Base-by-base conservation (phyloP, 2,329 filamentous ascomycete species). In the Ceratocystis harringtonii region DNA sequence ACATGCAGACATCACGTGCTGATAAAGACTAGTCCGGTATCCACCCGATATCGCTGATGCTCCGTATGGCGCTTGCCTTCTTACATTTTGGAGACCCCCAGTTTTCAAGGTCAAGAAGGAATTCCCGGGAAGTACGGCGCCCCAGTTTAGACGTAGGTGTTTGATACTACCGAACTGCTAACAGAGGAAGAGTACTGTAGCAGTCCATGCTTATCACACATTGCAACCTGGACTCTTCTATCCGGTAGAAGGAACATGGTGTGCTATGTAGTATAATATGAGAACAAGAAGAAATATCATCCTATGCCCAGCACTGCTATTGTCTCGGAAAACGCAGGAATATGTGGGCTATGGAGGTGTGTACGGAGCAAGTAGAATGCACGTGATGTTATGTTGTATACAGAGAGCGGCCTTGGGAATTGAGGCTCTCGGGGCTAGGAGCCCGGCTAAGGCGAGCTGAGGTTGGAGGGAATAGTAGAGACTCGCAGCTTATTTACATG, bases 31-130 rank as follows among this genome's bases (percentile, higher is more conserved):
- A 32, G 22, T 15, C 12, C 17, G 28, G 36, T 25, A n/a, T 22
- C 45, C 41, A 48, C 61, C 61, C 61, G 43, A 62, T 62, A 48
- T 62, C 61, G 61, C 61, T 36, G 43, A 25, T 12, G 58, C 22
- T 25, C 22, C 8, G 10, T 15, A 52, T 52, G 22, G 48, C 3
- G 12, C 36, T 15, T 15, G 36, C 10, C 36, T 41, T 41, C 36
- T 3, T 41, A 41, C 36, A 52, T n/a, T 22, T 19, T 58, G 55
- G 28, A 19, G 55, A 30, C 28, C 22, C n/a, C 58, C 32, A 10
- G 30, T 25, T 25, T 61, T 61, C 3, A 61, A 36, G 28, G 55
- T 36, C 55, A n/a, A 32, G 55, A 28, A 52, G 48, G 48, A 48
- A 45, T 60, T 48, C 22, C 63, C 10, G 32, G 63, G 52, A 36